Evolutionary conservation across 2,329 filamentous ascomycete genomes (phyloP).

Genomic region (Aplosporella prunicola): DNA sequence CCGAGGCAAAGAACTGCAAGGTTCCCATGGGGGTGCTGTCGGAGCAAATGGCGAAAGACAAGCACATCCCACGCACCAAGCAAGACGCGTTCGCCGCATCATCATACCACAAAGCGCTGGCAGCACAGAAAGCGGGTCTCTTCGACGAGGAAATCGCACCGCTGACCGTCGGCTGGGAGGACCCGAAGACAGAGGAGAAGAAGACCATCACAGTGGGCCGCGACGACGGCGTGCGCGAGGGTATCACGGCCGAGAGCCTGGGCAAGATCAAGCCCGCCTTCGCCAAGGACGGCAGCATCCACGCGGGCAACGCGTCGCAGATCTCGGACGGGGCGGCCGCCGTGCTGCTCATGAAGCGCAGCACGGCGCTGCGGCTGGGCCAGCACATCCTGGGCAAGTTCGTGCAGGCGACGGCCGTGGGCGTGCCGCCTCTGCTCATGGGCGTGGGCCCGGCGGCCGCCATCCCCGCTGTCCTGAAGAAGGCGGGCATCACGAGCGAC

Average conservation of each 20-base stretch:
- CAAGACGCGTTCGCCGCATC: slow-evolving; percentile 93
- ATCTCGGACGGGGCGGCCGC: slow-evolving; percentile 91
- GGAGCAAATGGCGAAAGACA: slow-evolving; percentile 88
- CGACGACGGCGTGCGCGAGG: slow-evolving; percentile 79
- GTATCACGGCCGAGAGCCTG: slow-evolving; percentile 81
- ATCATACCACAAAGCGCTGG: slow-evolving; percentile 82
- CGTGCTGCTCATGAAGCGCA: slow-evolving; percentile 90
- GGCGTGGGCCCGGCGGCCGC: slow-evolving; percentile 92
- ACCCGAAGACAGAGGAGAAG: slow-evolving; percentile 81
- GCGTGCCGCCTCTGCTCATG: slow-evolving; percentile 90
- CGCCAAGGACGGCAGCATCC: slow-evolving; percentile 82
- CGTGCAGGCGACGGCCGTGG: slow-evolving; percentile 74
- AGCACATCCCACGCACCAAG: slow-evolving; percentile 56
- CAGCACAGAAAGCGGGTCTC: slow-evolving; percentile 78
- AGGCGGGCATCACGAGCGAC: slow-evolving; percentile 70
- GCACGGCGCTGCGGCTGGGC: slow-evolving; percentile 76
- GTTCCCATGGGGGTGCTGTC: slow-evolving; percentile 92
- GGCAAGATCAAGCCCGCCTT: slow-evolving; percentile 86
- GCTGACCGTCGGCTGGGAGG: slow-evolving; percentile 74
- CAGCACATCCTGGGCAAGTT: slow-evolving; percentile 90
- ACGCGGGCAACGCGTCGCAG: slow-evolving; percentile 92
- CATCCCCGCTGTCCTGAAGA: slow-evolving; percentile 82
- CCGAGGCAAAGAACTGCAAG: slow-evolving; percentile 88
- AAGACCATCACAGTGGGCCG: slow-evolving; percentile 72
- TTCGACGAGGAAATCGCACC: slow-evolving; percentile 89